Evolutionary conservation across 768 basidiomycete species (phyloP).

Genomic region (Omphalotus guepiniiformis): DNA sequence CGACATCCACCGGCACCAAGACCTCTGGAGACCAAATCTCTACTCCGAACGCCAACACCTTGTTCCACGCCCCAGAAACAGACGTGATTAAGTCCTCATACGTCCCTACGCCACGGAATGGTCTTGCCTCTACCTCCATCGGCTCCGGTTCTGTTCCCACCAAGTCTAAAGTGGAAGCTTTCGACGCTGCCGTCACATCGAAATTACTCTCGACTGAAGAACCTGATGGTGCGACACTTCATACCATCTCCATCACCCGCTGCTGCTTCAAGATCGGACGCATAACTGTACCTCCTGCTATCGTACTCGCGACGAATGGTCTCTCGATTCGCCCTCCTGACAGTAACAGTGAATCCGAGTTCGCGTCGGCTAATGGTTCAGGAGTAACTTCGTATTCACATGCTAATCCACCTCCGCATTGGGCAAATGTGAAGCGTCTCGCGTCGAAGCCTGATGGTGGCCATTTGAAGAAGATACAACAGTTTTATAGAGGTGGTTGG

Average conservation of each 20-base stretch:
- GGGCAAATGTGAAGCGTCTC: constrained; percentile 34
- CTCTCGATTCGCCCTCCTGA: constrained; percentile 30
- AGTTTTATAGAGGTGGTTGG: constrained; percentile 60
- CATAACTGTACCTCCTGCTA: constrained; percentile 66
- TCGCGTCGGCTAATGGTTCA: constrained; percentile 17
- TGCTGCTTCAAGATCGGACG: constrained; percentile 68
- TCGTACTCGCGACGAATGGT: constrained; percentile 60
- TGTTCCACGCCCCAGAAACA: no score
- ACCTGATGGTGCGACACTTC: constrained; percentile 53
- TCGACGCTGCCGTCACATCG: no score
- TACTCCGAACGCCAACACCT: no score
- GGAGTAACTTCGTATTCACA: constrained; percentile 39
- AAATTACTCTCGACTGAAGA: constrained; percentile 28
- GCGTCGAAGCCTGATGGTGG: constrained; percentile 30
- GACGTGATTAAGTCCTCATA: no score
- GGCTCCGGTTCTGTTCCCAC: no score
- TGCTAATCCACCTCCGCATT: constrained; percentile 45
- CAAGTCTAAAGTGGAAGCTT: no score
- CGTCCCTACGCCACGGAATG: no score
- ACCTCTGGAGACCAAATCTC: not conserved
- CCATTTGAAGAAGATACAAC: constrained; percentile 26
- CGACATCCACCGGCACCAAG: not conserved
- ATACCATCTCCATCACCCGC: constrained; percentile 62
- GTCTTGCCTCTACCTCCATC: no score
- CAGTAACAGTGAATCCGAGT: not conserved